These are phyloP conservation scores for Nakazawaea populi DNA, from an alignment of 805 yeast genomes.

Conservation along the genomic window DNA sequence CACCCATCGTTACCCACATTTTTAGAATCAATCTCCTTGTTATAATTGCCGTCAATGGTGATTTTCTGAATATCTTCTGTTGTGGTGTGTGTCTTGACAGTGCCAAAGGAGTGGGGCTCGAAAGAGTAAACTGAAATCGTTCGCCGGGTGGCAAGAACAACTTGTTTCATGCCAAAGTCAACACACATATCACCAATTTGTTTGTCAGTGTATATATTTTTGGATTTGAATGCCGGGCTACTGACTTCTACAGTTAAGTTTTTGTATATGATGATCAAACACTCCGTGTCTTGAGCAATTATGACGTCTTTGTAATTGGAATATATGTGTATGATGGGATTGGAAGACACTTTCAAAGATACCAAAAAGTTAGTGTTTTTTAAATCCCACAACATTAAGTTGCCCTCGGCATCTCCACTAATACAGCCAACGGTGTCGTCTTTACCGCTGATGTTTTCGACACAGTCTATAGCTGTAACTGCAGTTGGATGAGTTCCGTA, in stretches of 20 bases:
- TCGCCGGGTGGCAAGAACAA: constrained; percentile 16
- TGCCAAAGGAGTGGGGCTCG: not conserved
- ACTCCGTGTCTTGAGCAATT: constrained; percentile 16
- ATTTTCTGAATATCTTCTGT: not conserved
- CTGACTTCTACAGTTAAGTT: constrained; percentile 11
- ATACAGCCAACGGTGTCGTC: constrained; percentile 23
- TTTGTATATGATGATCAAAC: constrained; percentile 17
- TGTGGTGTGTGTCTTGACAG: not conserved
- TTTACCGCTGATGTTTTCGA: constrained; percentile 16
- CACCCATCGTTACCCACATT: constrained; percentile 36
- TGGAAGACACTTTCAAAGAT: constrained; percentile 10
- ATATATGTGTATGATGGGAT: constrained; percentile 18
- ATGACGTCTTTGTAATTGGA: constrained; percentile 23
- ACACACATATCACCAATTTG: constrained; percentile 15
- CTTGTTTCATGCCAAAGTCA: constrained; percentile 25
- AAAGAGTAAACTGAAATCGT: not conserved
- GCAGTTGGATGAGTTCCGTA: constrained; percentile 15
- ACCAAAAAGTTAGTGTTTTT: constrained; percentile 14
- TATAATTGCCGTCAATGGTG: not conserved
- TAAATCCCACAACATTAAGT: constrained; percentile 26
- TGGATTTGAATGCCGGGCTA: constrained; percentile 8
- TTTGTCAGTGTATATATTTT: not conserved
- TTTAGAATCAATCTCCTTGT: constrained; percentile 11
- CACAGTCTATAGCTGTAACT: constrained; percentile 19
- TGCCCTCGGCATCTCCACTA: constrained; percentile 24